phyloP scores from a whole-genome alignment of 345 rosid genomes.

The Mercurialis annua region DNA sequence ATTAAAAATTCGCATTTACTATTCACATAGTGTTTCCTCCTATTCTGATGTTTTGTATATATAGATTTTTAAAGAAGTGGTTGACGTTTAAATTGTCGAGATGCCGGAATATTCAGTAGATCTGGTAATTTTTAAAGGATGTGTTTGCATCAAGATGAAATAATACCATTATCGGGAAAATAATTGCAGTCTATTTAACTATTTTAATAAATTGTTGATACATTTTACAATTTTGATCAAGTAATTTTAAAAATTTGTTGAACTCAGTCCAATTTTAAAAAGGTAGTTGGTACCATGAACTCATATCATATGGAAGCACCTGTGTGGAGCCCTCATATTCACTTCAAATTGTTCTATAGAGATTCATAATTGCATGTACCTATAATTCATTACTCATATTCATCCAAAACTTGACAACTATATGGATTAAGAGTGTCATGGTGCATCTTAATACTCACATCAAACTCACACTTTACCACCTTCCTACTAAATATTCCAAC shows the following conservation, averaged over 20 bases:
- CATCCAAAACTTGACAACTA: slow-evolving; percentile 7
- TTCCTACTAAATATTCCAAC: not conserved
- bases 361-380: not conserved
- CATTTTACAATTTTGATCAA: too few relatives aligned
- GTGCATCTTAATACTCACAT: not conserved
- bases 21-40: too few relatives aligned
- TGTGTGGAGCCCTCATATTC: not conserved
- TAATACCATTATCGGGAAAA: too few relatives aligned
- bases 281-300: not conserved
- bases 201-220: too few relatives aligned
- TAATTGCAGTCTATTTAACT: too few relatives aligned
- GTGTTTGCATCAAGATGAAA: too few relatives aligned
- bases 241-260: not conserved
- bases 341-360: not conserved
- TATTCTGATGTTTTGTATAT: too few relatives aligned
- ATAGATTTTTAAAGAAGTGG: too few relatives aligned
- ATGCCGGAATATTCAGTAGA: too few relatives aligned
- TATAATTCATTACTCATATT: not conserved
- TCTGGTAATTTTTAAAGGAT: too few relatives aligned
- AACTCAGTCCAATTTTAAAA: not conserved
- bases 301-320: not conserved
- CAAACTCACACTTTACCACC: not conserved
- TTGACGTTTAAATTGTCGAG: too few relatives aligned
- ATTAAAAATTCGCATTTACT: too few relatives aligned
- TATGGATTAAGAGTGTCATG: not conserved